Evolutionary conservation across 176 grass and related monocot species (phyloP).

Genomic region (Hyparrhenia diplandra): DNA sequence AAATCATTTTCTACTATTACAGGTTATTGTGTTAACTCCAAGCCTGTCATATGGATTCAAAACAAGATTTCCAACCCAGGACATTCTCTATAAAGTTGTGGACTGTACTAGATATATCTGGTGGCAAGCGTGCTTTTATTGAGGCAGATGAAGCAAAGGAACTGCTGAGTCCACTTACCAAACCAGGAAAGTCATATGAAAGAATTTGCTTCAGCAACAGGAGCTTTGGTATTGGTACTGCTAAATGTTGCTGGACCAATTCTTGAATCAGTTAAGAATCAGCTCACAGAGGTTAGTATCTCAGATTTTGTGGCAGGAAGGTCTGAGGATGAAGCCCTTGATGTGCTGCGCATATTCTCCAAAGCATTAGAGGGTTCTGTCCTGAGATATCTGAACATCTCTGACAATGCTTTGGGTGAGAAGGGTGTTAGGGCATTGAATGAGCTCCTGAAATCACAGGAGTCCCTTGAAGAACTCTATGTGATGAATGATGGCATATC

Average conservation of each 20-base stretch:
- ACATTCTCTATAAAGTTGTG: too few relatives aligned
- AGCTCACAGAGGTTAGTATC: neutral
- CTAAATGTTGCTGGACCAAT: neutral
- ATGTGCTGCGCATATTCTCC: neutral
- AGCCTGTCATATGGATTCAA: neutral
- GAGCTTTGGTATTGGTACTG: neutral
- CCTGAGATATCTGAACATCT: too few relatives aligned
- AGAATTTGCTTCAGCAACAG: neutral
- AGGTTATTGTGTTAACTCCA: neutral
- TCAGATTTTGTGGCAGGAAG: neutral
- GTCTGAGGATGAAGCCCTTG: neutral
- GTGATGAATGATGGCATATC: too few relatives aligned
- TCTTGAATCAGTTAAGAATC: neutral
- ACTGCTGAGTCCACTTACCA: neutral
- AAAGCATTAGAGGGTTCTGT: too few relatives aligned
- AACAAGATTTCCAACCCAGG: neutral
- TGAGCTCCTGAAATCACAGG: too few relatives aligned
- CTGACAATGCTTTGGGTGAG: too few relatives aligned
- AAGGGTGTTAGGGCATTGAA: too few relatives aligned
- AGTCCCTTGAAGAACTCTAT: too few relatives aligned
- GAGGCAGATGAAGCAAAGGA: neutral
- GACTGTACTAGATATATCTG: neutral
- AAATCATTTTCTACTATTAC: neutral
- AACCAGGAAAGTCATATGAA: neutral
- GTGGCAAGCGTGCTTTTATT: neutral